phyloP scores from a whole-genome alignment of 1,139 yeast genomes.

The Protomyces inundatus region DNA sequence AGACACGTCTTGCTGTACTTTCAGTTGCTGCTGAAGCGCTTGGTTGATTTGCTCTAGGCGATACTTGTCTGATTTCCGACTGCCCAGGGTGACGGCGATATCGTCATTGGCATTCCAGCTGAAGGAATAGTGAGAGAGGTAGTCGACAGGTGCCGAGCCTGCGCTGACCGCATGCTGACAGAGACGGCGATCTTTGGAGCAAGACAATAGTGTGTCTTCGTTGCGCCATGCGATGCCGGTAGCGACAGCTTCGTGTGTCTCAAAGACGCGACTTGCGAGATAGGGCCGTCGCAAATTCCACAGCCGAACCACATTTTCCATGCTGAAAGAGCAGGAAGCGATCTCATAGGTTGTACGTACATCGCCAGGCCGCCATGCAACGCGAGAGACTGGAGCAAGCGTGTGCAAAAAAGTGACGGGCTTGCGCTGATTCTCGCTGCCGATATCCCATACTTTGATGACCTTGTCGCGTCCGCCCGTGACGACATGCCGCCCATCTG shows the following conservation, averaged over 20 bases:
- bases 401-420: conserved; percentile 73
- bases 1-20: neutral
- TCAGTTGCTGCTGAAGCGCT: neutral
- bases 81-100: conserved; percentile 35
- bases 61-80: conserved; percentile 4
- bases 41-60: neutral
- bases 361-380: conserved; percentile 54
- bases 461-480: conserved; percentile 93
- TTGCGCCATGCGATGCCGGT: conserved; percentile 51
- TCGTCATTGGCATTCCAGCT: conserved; percentile 56
- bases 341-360: conserved; percentile 44
- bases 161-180: conserved; percentile 53
- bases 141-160: conserved; percentile 51
- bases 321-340: conserved; percentile 66
- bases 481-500: conserved; percentile 69
- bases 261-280: conserved; percentile 65
- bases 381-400: conserved; percentile 70
- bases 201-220: conserved; percentile 50
- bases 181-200: conserved; percentile 51
- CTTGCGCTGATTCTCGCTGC: conserved; percentile 41
- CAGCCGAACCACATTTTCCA: conserved; percentile 66
- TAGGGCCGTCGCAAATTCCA: conserved; percentile 70
- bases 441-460: conserved; percentile 71
- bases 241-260: conserved; percentile 48
- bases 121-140: conserved; percentile 49